Base-by-base conservation (phyloP, 371 early-diverging fungal species). In the Zychaea mexicana region DNA sequence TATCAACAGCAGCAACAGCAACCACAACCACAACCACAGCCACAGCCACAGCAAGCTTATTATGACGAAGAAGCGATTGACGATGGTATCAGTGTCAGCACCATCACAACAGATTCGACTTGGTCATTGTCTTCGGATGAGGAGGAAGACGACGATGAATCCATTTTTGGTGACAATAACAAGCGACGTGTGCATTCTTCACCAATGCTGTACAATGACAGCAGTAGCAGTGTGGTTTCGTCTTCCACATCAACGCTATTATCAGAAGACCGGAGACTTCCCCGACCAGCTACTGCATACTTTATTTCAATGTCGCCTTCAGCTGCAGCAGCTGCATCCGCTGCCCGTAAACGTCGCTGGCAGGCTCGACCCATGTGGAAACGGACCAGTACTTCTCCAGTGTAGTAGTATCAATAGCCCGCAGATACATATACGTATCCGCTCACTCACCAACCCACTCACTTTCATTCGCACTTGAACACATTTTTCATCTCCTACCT, bases 281-380 rank as follows among this genome's bases (percentile, higher is more conserved):
- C 49, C 19, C 49, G 49, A 3, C 54, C 61, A 39, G 39, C 57
- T 10, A 64, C 65, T 21, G 65, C 65, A 3, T 64, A 52, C 9
- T 38, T 64, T 31, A 58, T 64, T 26, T 64, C 65, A 12, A 36
- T 64, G 22, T 49, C 65, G 19, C 65, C 65, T 2, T 58, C 59
- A 19, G 65, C 65, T 52, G 65, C 65, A 10, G 65, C 65, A 12
- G 65, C 65, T 6, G 65, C 65, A n/a, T 64, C 65, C 1, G 65
- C 31, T 28, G 65, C 65, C 12, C 49, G 57, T 21, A 57, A 58
- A 38, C 52, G 65, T n/a, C 47, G 65, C 13, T 58, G 59, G 58
- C 52, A 53, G 27, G 19, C 65, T 30, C 42, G 53, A 12, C 61
- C 49, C 9, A 24, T 24, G 21, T 49, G 49, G 49, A 49, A 49